Evolutionary conservation across 1,139 yeast species (phyloP).

Genomic region (Pneumocystis wakefieldiae): DNA sequence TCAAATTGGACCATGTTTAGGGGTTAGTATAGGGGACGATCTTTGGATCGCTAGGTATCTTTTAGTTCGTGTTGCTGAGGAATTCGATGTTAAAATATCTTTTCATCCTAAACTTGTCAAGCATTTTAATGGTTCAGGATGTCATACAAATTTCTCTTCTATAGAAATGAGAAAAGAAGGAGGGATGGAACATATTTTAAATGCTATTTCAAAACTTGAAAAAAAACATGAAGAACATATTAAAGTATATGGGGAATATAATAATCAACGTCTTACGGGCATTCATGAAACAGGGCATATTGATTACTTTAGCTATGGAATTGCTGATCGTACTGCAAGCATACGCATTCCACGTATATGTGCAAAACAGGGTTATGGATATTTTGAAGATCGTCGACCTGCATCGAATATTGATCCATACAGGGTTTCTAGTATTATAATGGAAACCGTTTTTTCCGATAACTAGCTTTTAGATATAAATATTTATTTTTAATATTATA

Average conservation of each 20-base stretch:
- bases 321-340: slow-evolving; percentile 98
- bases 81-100: slow-evolving; percentile 94
- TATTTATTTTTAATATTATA: no score
- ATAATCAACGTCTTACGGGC: slow-evolving; percentile 90
- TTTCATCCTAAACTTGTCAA: slow-evolving; percentile 98
- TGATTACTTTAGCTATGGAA: slow-evolving; percentile 86
- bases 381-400: slow-evolving; percentile 97
- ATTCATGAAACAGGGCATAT: slow-evolving; percentile 95
- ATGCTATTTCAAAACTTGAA: slow-evolving; percentile 82
- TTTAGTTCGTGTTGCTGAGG: slow-evolving; percentile 90
- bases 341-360: slow-evolving; percentile 97
- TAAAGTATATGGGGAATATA: slow-evolving; percentile 87
- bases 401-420: slow-evolving; percentile 98
- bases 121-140: slow-evolving; percentile 99
- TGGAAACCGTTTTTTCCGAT: slow-evolving; percentile 1
- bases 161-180: slow-evolving; percentile 82
- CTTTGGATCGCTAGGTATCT: slow-evolving; percentile 92
- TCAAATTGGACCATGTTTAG: slow-evolving; percentile 97
- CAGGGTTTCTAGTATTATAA: slow-evolving; percentile 46
- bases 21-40: slow-evolving; percentile 93
- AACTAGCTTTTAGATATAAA: neutral
- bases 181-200: slow-evolving; percentile 88
- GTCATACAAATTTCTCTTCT: slow-evolving; percentile 97
- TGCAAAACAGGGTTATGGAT: slow-evolving; percentile 94
- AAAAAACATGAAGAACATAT: slow-evolving; percentile 96